Base-by-base conservation (phyloP, 257 asterid species). In the Solanum acaule region DNA sequence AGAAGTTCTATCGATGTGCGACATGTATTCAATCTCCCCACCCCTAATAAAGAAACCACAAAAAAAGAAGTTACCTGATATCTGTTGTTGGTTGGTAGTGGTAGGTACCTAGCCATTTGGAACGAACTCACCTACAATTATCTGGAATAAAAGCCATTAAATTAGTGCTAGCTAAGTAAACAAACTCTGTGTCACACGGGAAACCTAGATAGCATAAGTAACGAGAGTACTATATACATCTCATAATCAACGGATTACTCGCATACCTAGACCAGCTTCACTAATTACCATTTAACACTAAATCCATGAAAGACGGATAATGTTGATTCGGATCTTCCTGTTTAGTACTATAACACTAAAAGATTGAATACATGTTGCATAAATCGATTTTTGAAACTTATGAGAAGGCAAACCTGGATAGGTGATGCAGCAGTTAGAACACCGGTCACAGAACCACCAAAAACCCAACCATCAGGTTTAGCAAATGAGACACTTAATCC, bases 371-470 rank as follows among this genome's bases (percentile, higher is more conserved):
- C 7, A 78, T 78, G 84, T 12, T 7, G 29, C 61, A 78, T 14
- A 40, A 42, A 40, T 18, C 18, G n/a, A 42, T 79, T 6, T 42
- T 42, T 79, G 65, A 79, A 16, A 42, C 38, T 27, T 25, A 25
- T 14, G 86, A 89, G 87, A 76, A 88, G 87, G 82, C 83, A 88
- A 79, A 94, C 96, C 95, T 93, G 95, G 73, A 94, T 93, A 18
- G 95, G 93, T 82, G 95, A 90, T 35, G 93, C 91, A 4, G 96
- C 95, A 27, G 88, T 88, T 14, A 94, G 89, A 82, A 92, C 85
- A 63, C 95, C 95, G 14, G 93, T 94, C 79, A 93, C 95, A 59
- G 94, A 89, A 27, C 96, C 96, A 84, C 95, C 95, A 7, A 94
- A 89, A 76, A 92, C 93, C 88, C 95, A 88, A 85, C 96, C 96